These are phyloP conservation scores for Luvunga scandens DNA, from an alignment of 345 rosid species.

Conservation along the genomic window DNA sequence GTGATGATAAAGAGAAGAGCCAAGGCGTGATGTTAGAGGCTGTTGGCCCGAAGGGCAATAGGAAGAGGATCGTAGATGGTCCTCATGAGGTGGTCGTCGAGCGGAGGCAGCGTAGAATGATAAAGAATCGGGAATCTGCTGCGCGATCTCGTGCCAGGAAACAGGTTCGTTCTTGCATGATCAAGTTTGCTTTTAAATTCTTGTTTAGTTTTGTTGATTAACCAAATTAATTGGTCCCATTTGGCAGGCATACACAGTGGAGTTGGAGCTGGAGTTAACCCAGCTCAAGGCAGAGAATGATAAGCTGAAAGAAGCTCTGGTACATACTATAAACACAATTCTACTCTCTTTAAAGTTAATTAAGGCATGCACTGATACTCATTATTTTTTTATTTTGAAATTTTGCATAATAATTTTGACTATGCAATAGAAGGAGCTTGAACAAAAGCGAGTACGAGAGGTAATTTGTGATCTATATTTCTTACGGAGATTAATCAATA, in stretches of 20 bases:
- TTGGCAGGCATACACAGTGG: slow-evolving; percentile 84
- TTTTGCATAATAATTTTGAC: not conserved
- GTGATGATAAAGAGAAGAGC: slow-evolving; percentile 29
- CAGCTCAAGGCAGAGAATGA: slow-evolving; percentile 78
- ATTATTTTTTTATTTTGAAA: not conserved
- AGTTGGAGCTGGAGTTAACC: slow-evolving; percentile 74
- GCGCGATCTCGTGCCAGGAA: slow-evolving; percentile 93
- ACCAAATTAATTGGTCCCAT: not conserved
- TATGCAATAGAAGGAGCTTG: slow-evolving; percentile 47
- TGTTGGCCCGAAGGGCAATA: slow-evolving; percentile 33
- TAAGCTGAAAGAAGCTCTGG: slow-evolving; percentile 63
- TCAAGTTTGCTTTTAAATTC: not conserved
- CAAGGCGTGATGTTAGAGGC: slow-evolving; percentile 28
- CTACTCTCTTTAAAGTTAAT: not conserved
- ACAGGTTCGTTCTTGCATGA: slow-evolving; percentile 43
- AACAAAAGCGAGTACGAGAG: slow-evolving; percentile 53
- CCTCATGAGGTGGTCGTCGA: slow-evolving; percentile 72
- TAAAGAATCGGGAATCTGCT: slow-evolving; percentile 90
- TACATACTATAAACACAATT: slow-evolving; percentile 11
- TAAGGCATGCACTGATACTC: not conserved
- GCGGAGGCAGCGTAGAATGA: slow-evolving; percentile 84
- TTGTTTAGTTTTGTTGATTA: not conserved
- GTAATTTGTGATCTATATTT: slow-evolving; percentile 23
- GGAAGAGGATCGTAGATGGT: slow-evolving; percentile 62
- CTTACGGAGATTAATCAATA: not conserved